These are phyloP conservation scores for Kwoniella dendrophila DNA, from an alignment of 768 basidiomycete species.

Conservation along the genomic window DNA sequence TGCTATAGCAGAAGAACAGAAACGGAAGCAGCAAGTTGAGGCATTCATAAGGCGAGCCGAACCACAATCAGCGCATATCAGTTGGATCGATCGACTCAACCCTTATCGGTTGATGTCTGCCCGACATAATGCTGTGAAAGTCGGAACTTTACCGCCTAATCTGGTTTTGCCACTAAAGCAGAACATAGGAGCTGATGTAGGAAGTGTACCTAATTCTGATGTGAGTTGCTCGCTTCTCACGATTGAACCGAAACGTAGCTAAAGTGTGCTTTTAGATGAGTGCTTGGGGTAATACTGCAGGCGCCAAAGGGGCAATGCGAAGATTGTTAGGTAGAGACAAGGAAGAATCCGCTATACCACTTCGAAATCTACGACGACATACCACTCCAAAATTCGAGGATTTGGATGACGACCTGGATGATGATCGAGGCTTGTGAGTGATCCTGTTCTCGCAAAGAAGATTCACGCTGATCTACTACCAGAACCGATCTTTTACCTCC, in stretches of 20 bases:
- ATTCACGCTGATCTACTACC: conserved; percentile 3
- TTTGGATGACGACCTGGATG: conserved; percentile 31
- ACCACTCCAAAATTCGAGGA: conserved; percentile 20
- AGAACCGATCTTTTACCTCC: conserved; percentile 47
- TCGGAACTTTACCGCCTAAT: conserved; percentile 71
- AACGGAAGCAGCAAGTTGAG: conserved; percentile 76
- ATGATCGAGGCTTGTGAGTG: conserved; percentile 48
- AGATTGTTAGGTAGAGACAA: conserved; percentile 37
- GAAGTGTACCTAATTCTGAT: conserved; percentile 16
- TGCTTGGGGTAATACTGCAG: conserved; percentile 12
- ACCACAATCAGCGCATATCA: conserved; percentile 56
- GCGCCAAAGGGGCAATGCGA: conserved; percentile 37
- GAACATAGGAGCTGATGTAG: conserved; percentile 59
- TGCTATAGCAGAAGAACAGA: conserved; percentile 84
- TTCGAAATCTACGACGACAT: conserved; percentile 13
- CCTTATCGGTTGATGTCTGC: conserved; percentile 83
- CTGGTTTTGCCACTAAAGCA: conserved; percentile 80
- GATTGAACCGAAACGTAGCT: background rate
- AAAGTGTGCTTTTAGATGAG: conserved; percentile 5
- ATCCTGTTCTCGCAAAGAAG: background rate
- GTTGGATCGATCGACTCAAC: conserved; percentile 77
- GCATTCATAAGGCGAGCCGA: conserved; percentile 62
- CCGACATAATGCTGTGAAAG: conserved; percentile 71
- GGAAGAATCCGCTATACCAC: conserved; percentile 25
- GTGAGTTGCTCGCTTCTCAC: conserved; percentile 9